These are phyloP conservation scores for Discostella stelligera DNA, from an alignment of 352 stramenopile species.

Conservation along the genomic window DNA sequence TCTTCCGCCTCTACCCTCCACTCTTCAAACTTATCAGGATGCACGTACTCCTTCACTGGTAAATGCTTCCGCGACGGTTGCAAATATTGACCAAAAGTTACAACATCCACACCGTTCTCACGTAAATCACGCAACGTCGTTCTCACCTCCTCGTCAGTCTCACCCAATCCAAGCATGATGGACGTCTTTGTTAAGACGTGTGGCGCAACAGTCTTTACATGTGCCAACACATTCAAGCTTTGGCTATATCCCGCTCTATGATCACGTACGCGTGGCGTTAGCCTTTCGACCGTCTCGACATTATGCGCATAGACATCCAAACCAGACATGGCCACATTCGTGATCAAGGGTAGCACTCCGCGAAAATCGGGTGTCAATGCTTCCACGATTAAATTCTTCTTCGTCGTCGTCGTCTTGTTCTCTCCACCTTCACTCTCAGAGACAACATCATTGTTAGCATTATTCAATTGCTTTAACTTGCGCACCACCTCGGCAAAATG, in stretches of 20 bases:
- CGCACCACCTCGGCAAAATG: constrained; percentile 96
- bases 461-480: constrained; percentile 86
- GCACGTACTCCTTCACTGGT: constrained; percentile 97
- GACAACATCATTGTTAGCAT: constrained; percentile 77
- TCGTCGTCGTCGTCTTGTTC: not conserved
- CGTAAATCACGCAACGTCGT: constrained; percentile 93
- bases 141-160: constrained; percentile 95
- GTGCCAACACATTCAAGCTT: constrained; percentile 92
- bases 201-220: constrained; percentile 90
- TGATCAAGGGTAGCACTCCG: constrained; percentile 88
- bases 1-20: constrained; percentile 88
- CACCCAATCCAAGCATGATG: constrained; percentile 97
- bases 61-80: constrained; percentile 97
- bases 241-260: constrained; percentile 93
- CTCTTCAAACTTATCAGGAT: constrained; percentile 93
- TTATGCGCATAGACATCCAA: constrained; percentile 99
- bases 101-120: constrained; percentile 93
- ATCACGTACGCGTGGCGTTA: constrained; percentile 87
- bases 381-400: constrained; percentile 90
- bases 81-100: constrained; percentile 99
- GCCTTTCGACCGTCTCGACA: constrained; percentile 97
- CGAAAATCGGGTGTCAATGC: constrained; percentile 98
- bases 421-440: constrained; percentile 11
- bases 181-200: constrained; percentile 97
- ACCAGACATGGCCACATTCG: constrained; percentile 91